A percentile compares a stretch with the other conserved stretches of the same genome.
Evolutionary conservation across 768 basidiomycete genomes (phyloP).

Genomic region (Megacollybia marginata): DNA sequence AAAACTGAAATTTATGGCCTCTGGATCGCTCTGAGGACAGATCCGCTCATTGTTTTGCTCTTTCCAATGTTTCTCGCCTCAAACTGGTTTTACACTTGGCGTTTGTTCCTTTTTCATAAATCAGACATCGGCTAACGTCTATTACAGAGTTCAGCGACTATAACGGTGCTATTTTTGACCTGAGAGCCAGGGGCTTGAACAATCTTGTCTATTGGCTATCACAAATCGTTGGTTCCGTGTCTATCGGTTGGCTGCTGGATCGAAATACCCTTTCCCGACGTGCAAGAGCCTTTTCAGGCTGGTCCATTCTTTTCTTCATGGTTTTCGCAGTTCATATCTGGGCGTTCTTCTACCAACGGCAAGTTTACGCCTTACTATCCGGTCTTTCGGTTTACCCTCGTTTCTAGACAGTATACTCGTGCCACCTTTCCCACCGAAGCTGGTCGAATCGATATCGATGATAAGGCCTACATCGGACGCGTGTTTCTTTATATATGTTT

Average conservation of each 20-base stretch:
- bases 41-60: slow-evolving; percentile 65
- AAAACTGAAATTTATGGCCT: slow-evolving; percentile 66
- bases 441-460: slow-evolving; percentile 54
- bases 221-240: slow-evolving; percentile 69
- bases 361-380: slow-evolving; percentile 10
- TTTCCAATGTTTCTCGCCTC: slow-evolving; percentile 85
- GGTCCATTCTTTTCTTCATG: slow-evolving; percentile 53
- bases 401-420: slow-evolving; percentile 50
- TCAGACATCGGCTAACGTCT: slow-evolving; percentile 2
- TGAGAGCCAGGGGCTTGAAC: slow-evolving; percentile 71
- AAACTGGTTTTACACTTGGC: slow-evolving; percentile 86
- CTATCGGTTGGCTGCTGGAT: slow-evolving; percentile 67
- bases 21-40: slow-evolving; percentile 58
- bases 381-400: background rate
- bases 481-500: slow-evolving; percentile 65
- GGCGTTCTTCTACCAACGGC: slow-evolving; percentile 75
- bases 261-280: slow-evolving; percentile 48
- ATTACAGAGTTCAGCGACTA: slow-evolving; percentile 66
- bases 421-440: slow-evolving; percentile 29
- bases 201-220: slow-evolving; percentile 75
- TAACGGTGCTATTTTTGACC: slow-evolving; percentile 76
- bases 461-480: slow-evolving; percentile 44
- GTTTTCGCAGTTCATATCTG: slow-evolving; percentile 68
- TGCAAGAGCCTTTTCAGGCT: slow-evolving; percentile 63
- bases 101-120: slow-evolving; percentile 24